Percentiles rank a stretch among this genome's conserved stretches.
phyloP scores from a whole-genome alignment of 441 rosid genomes.

The Raphanus hybrid region DNA sequence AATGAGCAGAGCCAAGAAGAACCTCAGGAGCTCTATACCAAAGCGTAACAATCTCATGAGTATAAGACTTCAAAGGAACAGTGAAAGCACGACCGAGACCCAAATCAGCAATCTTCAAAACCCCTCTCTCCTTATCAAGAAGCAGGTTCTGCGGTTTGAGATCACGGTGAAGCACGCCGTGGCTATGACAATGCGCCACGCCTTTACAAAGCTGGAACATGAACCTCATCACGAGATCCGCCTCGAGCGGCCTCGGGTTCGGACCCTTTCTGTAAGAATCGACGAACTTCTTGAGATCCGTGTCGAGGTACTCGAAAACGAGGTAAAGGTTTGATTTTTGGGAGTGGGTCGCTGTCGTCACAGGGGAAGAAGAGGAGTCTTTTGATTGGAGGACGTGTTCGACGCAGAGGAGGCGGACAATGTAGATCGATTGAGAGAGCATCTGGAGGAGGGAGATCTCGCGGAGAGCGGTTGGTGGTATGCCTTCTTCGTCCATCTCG shows the following conservation, averaged over 20 bases:
- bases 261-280: constrained; percentile 82
- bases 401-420: constrained; percentile 91
- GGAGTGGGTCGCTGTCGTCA: constrained; percentile 5
- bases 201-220: constrained; percentile 93
- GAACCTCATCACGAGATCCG: constrained; percentile 63
- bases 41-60: constrained; percentile 95
- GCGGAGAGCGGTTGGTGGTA: constrained; percentile 94
- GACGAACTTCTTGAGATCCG: constrained; percentile 90
- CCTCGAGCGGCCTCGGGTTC: constrained; percentile 68
- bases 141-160: constrained; percentile 93
- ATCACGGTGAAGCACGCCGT: constrained; percentile 97
- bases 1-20: constrained; percentile 87
- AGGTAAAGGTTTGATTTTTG: constrained; percentile 79
- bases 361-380: constrained; percentile 45
- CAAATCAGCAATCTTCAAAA: constrained; percentile 90
- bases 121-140: constrained; percentile 82
- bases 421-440: constrained; percentile 92
- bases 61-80: constrained; percentile 89
- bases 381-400: constrained; percentile 61
- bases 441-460: constrained; percentile 94
- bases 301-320: constrained; percentile 91
- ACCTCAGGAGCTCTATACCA: constrained; percentile 98
- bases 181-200: constrained; percentile 95
- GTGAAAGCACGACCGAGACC: constrained; percentile 94
- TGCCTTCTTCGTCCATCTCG: constrained; percentile 97